Conservation (phyloP, 1,139 yeast genomes). For the Pichia sp. region DNA sequence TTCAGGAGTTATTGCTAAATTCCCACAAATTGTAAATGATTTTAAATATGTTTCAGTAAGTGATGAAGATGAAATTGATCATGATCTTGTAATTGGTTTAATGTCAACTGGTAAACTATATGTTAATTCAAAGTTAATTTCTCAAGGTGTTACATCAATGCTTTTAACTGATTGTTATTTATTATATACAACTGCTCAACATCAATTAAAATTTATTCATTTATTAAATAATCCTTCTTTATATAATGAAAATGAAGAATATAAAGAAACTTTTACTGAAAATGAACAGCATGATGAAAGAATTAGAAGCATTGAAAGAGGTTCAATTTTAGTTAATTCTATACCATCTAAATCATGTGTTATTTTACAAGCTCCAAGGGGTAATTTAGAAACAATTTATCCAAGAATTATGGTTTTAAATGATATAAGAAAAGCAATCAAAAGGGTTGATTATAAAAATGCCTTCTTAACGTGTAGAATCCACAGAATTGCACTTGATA, state of each 20-base stretch:
- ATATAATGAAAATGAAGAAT: slow-evolving; percentile 17
- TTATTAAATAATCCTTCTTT: slow-evolving; percentile 31
- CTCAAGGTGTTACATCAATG: slow-evolving; percentile 78
- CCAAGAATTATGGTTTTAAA: slow-evolving; percentile 90
- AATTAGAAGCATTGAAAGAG: slow-evolving; percentile 83
- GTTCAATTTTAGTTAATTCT: slow-evolving; percentile 71
- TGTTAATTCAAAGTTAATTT: slow-evolving; percentile 56
- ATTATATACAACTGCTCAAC: slow-evolving; percentile 83
- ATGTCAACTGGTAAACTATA: slow-evolving; percentile 69
- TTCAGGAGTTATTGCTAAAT: slow-evolving; percentile 35
- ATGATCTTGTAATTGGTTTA: slow-evolving; percentile 51
- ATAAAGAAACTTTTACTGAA: slow-evolving; percentile 20
- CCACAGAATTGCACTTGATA: slow-evolving; percentile 86
- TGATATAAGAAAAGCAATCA: slow-evolving; percentile 70
- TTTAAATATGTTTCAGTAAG: slow-evolving; percentile 41
- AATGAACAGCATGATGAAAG: slow-evolving; percentile 57
- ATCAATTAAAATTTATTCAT: slow-evolving; percentile 77
- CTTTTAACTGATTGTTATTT: slow-evolving; percentile 67
- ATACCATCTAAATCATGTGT: slow-evolving; percentile 83
- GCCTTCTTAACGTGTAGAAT: slow-evolving; percentile 85
- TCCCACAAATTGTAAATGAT: slow-evolving; percentile 68
- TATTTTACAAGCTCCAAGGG: slow-evolving; percentile 90
- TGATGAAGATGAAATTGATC: slow-evolving; percentile 18
- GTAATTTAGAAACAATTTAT: slow-evolving; percentile 87
- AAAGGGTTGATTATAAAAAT: slow-evolving; percentile 46